phyloP scores from a whole-genome alignment of 305 asterid genomes.

The Ilex paraguariensis region DNA sequence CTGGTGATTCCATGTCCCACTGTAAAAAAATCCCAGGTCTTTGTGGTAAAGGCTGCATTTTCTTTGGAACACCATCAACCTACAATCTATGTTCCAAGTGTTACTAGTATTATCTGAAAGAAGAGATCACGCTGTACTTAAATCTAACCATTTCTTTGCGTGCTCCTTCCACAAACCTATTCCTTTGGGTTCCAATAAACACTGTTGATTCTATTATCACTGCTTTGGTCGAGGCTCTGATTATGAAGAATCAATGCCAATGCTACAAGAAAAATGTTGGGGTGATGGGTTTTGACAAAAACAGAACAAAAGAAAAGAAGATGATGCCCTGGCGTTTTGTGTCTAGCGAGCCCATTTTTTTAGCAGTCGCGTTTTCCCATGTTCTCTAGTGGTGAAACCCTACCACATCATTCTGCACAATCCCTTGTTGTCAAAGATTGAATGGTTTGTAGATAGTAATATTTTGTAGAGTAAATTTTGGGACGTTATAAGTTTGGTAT shows the following conservation, averaged over 20 bases:
- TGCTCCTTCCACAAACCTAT: neutral
- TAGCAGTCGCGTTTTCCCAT: constrained; percentile 24
- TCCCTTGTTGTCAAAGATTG: constrained; percentile 12
- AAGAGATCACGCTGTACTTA: neutral
- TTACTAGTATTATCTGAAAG: constrained; percentile 16
- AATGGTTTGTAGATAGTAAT: no score
- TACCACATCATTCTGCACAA: constrained; percentile 13
- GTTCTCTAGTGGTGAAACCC: constrained; percentile 17
- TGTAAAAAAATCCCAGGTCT: neutral
- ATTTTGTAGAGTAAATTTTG: no score
- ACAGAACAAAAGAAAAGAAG: no score
- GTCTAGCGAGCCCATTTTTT: constrained; percentile 16
- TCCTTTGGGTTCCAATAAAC: neutral
- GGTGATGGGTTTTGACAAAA: constrained; percentile 11
- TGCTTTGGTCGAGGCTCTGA: neutral
- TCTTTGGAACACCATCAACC: constrained; percentile 17
- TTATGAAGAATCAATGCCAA: constrained; percentile 15
- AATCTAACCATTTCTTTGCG: no score
- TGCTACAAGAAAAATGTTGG: constrained; percentile 28
- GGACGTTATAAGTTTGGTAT: no score
- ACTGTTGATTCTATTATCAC: no score
- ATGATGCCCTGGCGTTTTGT: constrained; percentile 20
- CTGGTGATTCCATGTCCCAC: neutral
- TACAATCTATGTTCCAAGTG: constrained; percentile 22
- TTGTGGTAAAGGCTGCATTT: constrained; percentile 24